Conservation (phyloP, 371 early-diverging fungal genomes). For the Thermomucor indicae-seudaticae region DNA sequence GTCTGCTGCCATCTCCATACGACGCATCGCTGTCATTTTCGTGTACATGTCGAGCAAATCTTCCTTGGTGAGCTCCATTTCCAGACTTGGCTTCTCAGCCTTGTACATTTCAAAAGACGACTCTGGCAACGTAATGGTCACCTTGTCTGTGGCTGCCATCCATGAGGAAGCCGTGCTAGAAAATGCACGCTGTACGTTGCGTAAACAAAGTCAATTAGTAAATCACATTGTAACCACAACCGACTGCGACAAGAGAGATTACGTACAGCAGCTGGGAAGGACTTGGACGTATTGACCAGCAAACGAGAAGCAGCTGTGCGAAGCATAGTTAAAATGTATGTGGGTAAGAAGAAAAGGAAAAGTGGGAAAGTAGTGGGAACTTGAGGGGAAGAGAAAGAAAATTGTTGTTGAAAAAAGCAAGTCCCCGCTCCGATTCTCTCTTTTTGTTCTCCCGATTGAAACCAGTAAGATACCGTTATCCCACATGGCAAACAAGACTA, state of each 20-base stretch:
- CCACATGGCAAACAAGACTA: no score
- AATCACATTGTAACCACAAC: background rate
- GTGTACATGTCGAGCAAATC: slow-evolving; percentile 83
- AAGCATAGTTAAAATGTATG: slow-evolving; percentile 43
- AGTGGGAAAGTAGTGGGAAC: slow-evolving; percentile 16
- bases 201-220: background rate
- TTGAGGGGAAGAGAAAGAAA: slow-evolving; percentile 17
- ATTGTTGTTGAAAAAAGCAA: slow-evolving; percentile 3
- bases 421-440: slow-evolving; percentile 4
- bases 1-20: slow-evolving; percentile 95
- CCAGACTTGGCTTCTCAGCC: slow-evolving; percentile 57
- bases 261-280: slow-evolving; percentile 17
- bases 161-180: slow-evolving; percentile 35
- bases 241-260: background rate
- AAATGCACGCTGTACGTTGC: slow-evolving; percentile 32
- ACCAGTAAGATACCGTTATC: no score
- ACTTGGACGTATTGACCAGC: slow-evolving; percentile 31
- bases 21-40: slow-evolving; percentile 85
- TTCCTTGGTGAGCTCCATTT: slow-evolving; percentile 57
- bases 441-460: background rate
- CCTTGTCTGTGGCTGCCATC: slow-evolving; percentile 27
- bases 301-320: slow-evolving; percentile 44
- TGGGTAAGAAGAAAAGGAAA: slow-evolving; percentile 11
- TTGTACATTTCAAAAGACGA: slow-evolving; percentile 65
- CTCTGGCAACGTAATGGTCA: slow-evolving; percentile 58